Base-by-base conservation (phyloP, 179 eudicot species). In the Gypsophila paniculata region DNA sequence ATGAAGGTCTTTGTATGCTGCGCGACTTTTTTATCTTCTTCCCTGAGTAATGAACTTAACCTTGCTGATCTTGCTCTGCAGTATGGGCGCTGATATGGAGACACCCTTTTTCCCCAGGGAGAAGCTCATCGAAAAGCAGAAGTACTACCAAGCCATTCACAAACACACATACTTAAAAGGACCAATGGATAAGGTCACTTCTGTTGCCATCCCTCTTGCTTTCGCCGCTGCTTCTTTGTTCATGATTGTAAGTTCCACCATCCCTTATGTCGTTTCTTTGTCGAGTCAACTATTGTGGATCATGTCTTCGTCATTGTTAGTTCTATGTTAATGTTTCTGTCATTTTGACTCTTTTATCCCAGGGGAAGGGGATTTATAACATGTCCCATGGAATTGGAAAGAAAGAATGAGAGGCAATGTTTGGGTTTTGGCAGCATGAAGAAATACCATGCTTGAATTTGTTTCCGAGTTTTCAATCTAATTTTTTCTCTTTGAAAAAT, bases 311-410 rank as follows among this genome's bases (percentile, higher is more conserved):
- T 46, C 4, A 18, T 29, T 49, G 32, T 42, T 32, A 1, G 5
- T 54, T 36, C 39, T 42, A 42, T 58, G 26, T 6, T 48, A 19
- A 19, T 61, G 17, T 36, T 51, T 39, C 39, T 57, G 26, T 4
- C 38, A 14, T n/a, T 62, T 53, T 39, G 10, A 9, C 11, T 21
- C 11, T 19, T 17, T 59, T 58, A 7, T 55, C 65, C 78, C 82
- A 88, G 97, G 91, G 82, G 10, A 83, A 75, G 69, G 96, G 96
- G 60, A 82, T 89, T 79, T 91, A 88, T 62, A 91, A 91, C 71
- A 86, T 91, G 97, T 89, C 97, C 68, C 90, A 88, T 76, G 96
- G 96, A 52, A 84, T 89, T 25, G 97, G 96, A 60, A 91, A 91
- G 96, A 88, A 86, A 79, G 93, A 89, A 88, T 87, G 88, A 91